phyloP scores from a whole-genome alignment of 495 filamentous ascomycete genomes.

The Daldinia decipiens region DNA sequence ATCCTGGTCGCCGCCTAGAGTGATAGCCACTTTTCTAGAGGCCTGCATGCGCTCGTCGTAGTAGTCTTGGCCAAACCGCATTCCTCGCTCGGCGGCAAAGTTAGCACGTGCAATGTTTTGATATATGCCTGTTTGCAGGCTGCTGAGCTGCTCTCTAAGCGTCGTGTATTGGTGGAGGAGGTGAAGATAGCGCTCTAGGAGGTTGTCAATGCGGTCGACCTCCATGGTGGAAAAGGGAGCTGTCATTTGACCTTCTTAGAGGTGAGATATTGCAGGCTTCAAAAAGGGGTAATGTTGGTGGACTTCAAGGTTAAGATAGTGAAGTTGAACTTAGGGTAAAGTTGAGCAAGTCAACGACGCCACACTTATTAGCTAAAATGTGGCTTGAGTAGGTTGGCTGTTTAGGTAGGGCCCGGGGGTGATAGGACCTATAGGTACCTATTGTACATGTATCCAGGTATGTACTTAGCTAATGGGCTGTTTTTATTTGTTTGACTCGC shows the following conservation, averaged over 20 bases:
- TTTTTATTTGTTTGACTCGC: background rate
- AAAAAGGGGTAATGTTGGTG: background rate
- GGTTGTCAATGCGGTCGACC: conserved; percentile 64
- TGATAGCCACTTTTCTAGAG: conserved; percentile 50
- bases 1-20: conserved; percentile 19
- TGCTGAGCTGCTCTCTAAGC: conserved; percentile 64
- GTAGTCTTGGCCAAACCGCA: conserved; percentile 71
- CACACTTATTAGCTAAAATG: background rate
- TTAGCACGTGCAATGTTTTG: conserved; percentile 74
- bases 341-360: background rate
- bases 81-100: conserved; percentile 70
- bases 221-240: conserved; percentile 29
- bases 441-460: no score
- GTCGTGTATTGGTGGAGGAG: conserved; percentile 76
- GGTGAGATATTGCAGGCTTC: background rate
- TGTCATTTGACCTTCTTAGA: background rate
- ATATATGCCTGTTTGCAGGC: conserved; percentile 64
- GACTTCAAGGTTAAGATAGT: background rate
- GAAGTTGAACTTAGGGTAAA: background rate
- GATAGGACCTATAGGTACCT: no score
- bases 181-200: conserved; percentile 74
- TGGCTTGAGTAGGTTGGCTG: background rate
- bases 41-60: conserved; percentile 81
- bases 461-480: no score
- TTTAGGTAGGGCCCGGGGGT: no score